phyloP scores from a whole-genome alignment of 192 early-diverging fungal species.

The Funneliformis geosporum region DNA sequence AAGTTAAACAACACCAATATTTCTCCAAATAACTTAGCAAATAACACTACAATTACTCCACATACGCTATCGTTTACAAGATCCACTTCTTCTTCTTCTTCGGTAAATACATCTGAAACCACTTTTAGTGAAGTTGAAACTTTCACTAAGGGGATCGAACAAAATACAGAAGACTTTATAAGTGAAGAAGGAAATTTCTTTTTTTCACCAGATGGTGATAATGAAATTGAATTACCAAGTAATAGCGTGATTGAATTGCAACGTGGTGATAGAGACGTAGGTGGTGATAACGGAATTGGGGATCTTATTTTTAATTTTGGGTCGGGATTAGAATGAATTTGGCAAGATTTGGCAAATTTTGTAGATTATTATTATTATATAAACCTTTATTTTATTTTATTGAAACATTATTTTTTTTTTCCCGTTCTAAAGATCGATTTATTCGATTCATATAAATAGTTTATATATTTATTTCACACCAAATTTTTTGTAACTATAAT shows the following conservation, averaged over 20 bases:
- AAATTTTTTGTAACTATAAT: too few relatives aligned
- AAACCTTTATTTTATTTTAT: too few relatives aligned
- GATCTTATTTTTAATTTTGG: neutral
- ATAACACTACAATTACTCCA: neutral
- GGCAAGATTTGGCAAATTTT: too few relatives aligned
- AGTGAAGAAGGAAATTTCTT: constrained; percentile 38
- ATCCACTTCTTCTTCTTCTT: constrained; percentile 18
- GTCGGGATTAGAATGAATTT: too few relatives aligned
- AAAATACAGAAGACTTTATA: neutral
- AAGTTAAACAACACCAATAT: neutral
- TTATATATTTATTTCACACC: too few relatives aligned
- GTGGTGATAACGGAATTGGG: neutral
- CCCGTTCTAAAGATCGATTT: too few relatives aligned
- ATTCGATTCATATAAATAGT: too few relatives aligned
- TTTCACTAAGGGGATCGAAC: neutral
- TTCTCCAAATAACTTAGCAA: neutral
- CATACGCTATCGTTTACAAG: neutral
- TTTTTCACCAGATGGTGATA: constrained; percentile 62
- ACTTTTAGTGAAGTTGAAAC: constrained; percentile 14
- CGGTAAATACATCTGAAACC: neutral
- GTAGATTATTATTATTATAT: too few relatives aligned
- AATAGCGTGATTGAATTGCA: constrained; percentile 12
- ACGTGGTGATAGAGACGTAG: neutral
- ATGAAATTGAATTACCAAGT: constrained; percentile 52
- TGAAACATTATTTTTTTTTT: too few relatives aligned